Base-by-base conservation (phyloP, 129 eudicot genomes). In the Smallanthus sonchifolius region DNA sequence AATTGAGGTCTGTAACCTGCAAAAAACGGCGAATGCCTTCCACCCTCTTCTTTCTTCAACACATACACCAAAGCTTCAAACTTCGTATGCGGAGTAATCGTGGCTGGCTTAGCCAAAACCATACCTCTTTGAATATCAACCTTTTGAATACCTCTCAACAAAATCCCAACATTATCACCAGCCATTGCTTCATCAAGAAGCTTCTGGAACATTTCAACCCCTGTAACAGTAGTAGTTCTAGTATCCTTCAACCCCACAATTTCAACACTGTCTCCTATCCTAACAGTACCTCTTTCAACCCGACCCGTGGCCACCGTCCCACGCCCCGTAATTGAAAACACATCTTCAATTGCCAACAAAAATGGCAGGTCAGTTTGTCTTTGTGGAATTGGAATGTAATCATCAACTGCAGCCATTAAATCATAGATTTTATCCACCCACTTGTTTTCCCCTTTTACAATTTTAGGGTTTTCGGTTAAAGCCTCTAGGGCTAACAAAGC, bases 301-400 rank as follows among this genome's bases (percentile, higher is more conserved):
- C 97, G 77, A n/a, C 97, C 97, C 0, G 97, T 92, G 11, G 97
- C 96, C 13, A 92, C 97, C 0, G 97, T 92, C 16, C 97, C 97
- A 79, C 96, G 84, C 7, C 96, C 97, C 0, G 97, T 88, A 8
- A 92, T 89, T 0, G 96, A 85, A 69, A 92, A 92, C 37, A 92
- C 97, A 66, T 92, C 97, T 52, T 92, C 97, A 34, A 92, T 77
- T 0, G 96, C 92, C 56, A 84, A 73, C 19, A 92, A 49, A 51
- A 92, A 92, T 0, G 97, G 97, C 19, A 88, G 52, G 0, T 91
- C 97, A 0, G 84, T 82, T 45, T 88, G 92, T 24, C 97, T 67
- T 61, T 77, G 82, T 4, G 97, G 97, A 6, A 88, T 87, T 10
- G 96, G 91, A 19, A 92, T 89, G 54, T 89, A 86, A 0, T 70